These are phyloP conservation scores for Grosmannia penicillata DNA, from an alignment of 2,329 filamentous ascomycete genomes.

Conservation along the genomic window DNA sequence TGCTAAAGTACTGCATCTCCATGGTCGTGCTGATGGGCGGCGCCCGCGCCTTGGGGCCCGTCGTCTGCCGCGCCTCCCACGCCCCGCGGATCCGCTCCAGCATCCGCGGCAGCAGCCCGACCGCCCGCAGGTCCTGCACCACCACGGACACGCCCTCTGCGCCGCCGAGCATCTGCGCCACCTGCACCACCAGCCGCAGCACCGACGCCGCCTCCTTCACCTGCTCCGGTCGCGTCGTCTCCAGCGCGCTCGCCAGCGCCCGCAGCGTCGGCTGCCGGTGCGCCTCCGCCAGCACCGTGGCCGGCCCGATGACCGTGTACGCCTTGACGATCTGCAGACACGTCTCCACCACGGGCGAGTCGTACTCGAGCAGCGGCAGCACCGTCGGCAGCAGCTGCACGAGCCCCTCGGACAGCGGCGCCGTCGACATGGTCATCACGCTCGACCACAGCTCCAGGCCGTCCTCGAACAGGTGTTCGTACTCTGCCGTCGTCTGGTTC, in stretches of 20 bases:
- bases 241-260: constrained; percentile 34
- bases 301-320: constrained; percentile 56
- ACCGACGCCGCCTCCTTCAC: constrained; percentile 42
- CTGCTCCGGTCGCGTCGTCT: constrained; percentile 40
- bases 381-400: constrained; percentile 45
- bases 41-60: constrained; percentile 53
- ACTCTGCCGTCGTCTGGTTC: constrained; percentile 57
- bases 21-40: constrained; percentile 59
- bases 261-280: constrained; percentile 34
- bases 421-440: constrained; percentile 50
- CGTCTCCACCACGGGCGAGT: constrained; percentile 45
- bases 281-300: constrained; percentile 45
- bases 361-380: constrained; percentile 52
- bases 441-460: constrained; percentile 79
- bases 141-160: constrained; percentile 46
- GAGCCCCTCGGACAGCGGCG: constrained; percentile 47
- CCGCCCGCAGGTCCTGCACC: constrained; percentile 48
- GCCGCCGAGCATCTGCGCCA: constrained; percentile 47
- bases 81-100: constrained; percentile 52
- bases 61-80: constrained; percentile 63
- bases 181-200: constrained; percentile 50
- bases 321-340: constrained; percentile 52
- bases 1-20: constrained; percentile 72
- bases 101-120: constrained; percentile 44
- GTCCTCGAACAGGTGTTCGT: constrained; percentile 80